Conservation (phyloP, 1,139 yeast species). For the Candida sojae region DNA sequence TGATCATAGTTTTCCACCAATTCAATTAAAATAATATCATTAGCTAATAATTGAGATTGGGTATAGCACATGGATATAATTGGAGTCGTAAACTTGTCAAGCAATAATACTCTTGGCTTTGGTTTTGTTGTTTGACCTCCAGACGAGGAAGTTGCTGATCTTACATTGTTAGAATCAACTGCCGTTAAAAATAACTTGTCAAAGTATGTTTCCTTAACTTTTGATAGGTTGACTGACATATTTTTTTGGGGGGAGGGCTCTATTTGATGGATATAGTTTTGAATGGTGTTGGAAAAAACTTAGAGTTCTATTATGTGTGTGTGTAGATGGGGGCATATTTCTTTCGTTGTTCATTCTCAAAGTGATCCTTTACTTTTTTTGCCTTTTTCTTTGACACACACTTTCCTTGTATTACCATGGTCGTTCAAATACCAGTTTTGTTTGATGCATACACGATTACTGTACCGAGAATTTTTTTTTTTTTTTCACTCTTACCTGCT, state of each 20-base stretch:
- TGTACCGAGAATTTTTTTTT: no score
- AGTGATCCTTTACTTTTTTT: neutral
- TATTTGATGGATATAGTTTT: no score
- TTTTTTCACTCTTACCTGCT: no score
- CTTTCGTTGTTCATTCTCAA: no score
- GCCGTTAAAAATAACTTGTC: conserved; percentile 30
- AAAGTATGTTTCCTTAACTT: conserved; percentile 40
- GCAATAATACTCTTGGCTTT: conserved; percentile 70
- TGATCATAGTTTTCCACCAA: conserved; percentile 61
- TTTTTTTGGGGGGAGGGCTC: no score
- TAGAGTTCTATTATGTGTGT: no score
- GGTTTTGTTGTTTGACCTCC: neutral
- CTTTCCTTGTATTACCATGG: no score
- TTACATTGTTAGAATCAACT: neutral
- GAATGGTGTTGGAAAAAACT: no score
- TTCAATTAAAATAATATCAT: conserved; percentile 82
- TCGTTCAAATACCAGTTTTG: no score
- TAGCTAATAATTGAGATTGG: conserved; percentile 78
- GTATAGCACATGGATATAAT: conserved; percentile 85
- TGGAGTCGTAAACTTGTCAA: conserved; percentile 80
- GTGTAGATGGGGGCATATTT: no score
- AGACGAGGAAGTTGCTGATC: conserved; percentile 1
- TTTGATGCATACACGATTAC: no score
- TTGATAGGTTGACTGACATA: conserved; percentile 36
- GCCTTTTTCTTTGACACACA: no score